Conservation (phyloP, 176 grass and related monocot species). For the Canna indica region DNA sequence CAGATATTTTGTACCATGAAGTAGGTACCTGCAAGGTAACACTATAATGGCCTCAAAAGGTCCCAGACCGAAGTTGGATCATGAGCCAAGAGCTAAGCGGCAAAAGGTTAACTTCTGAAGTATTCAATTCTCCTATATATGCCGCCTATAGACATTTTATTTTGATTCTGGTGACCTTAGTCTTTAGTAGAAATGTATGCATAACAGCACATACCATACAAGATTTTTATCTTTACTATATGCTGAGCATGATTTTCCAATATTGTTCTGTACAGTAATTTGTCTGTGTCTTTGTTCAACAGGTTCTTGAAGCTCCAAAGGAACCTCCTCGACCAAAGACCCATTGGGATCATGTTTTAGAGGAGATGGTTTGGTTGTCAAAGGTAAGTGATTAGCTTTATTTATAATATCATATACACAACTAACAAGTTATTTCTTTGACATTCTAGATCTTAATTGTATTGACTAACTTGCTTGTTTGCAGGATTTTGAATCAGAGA, state of each 20-base stretch:
- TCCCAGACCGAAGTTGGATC: slow-evolving; percentile 79
- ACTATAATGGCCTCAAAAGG: slow-evolving; percentile 92
- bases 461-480: slow-evolving; percentile 19
- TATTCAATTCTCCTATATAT: no score
- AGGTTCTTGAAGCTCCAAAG: slow-evolving; percentile 87
- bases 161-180: no score
- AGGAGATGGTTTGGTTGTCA: slow-evolving; percentile 86
- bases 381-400: slow-evolving; percentile 45
- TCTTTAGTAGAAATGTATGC: no score
- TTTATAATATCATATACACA: not conserved
- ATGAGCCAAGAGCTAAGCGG: slow-evolving; percentile 83
- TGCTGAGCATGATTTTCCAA: not conserved
- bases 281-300: not conserved
- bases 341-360: slow-evolving; percentile 97
- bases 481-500: slow-evolving; percentile 96
- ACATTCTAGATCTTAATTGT: not conserved
- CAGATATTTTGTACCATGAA: slow-evolving; percentile 18
- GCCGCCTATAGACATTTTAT: no score
- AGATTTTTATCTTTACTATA: no score
- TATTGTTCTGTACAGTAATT: slow-evolving; percentile 1
- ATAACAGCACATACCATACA: no score
- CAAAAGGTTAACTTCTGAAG: slow-evolving; percentile 52
- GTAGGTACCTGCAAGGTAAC: slow-evolving; percentile 18
- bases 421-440: not conserved
- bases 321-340: slow-evolving; percentile 77